Base-by-base conservation (phyloP, 2,329 filamentous ascomycete genomes). In the Rhexocercosporidium sp. region DNA sequence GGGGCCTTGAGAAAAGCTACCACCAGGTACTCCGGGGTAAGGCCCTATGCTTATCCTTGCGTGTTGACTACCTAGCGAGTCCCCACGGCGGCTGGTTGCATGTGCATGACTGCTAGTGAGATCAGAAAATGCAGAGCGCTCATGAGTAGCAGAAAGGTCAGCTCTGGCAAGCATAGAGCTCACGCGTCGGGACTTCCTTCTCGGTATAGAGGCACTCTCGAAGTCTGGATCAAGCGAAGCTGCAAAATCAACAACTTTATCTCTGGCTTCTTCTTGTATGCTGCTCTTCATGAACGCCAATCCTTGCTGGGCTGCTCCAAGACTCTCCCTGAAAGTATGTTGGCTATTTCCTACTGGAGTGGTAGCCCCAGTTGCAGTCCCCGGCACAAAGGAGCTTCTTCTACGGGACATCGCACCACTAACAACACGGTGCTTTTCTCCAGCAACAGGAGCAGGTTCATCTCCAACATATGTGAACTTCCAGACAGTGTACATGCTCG, bases 91-190 rank as follows among this genome's bases (percentile, higher is more conserved):
- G 73, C 64, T 80, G 25, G 66, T 37, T 75, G 61, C 77, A 78
- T 79, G 82, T 72, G 80, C 82, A 63, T 82, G 82, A 9, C 70
- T 72, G 27, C 70, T 71, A 18, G 87, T 85, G 67, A 90, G 86
- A 59, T 97, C 94, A 31, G 89, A 86, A 76, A 97, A 96, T n/a
- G 90, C 86, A 0, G 90, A 85, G 74, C 92, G 86, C 72, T 97
- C 94, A 71, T 95, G 92, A 18, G 91, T 96, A 11, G 92, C 90
- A 0, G 93, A 95, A 22, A 97, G 82, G 76, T 97, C 95, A 37
- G 92, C 92, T 74, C 95, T 86, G 18, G 94, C 94, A 62, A 97
- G 84, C 80, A 97, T 86, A 18, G 95, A 98, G 81, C 96, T 99
- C 29, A 98, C 91, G 60, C 96, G 88, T 51, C 96, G 88, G 20